Evolutionary conservation across 2,329 filamentous ascomycete species (phyloP).

Genomic region (Stagonosporopsis vannaccii): DNA sequence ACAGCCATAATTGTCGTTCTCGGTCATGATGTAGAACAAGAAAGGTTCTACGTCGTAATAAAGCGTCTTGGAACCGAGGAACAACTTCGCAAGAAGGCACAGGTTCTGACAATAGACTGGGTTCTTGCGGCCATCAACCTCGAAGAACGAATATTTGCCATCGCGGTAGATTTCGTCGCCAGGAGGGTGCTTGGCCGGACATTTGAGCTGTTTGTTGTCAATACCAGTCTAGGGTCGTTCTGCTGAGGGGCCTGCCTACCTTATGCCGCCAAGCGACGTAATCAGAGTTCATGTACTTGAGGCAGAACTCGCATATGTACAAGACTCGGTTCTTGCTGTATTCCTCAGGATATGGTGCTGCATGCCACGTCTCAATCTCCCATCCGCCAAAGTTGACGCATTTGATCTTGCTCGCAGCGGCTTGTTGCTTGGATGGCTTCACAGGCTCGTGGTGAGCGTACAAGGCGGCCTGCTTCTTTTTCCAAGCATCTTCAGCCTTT

Average conservation of each 20-base stretch:
- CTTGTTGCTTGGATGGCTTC: slow-evolving; percentile 68
- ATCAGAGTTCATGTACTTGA: slow-evolving; percentile 99
- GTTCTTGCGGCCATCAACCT: slow-evolving; percentile 96
- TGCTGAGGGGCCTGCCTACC: slow-evolving; percentile 39
- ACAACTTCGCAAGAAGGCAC: slow-evolving; percentile 93
- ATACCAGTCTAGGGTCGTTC: not conserved
- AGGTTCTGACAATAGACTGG: slow-evolving; percentile 99
- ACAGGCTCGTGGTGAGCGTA: slow-evolving; percentile 69
- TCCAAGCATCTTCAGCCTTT: slow-evolving; percentile 92
- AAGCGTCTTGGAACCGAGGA: slow-evolving; percentile 96
- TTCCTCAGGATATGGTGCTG: slow-evolving; percentile 96
- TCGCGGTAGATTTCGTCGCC: slow-evolving; percentile 98
- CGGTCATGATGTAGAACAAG: slow-evolving; percentile 95
- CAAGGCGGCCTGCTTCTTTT: slow-evolving; percentile 70
- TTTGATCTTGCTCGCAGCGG: slow-evolving; percentile 94
- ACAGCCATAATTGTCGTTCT: slow-evolving; percentile 88
- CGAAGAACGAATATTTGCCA: slow-evolving; percentile 90
- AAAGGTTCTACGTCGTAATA: slow-evolving; percentile 99
- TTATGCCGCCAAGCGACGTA: slow-evolving; percentile 99
- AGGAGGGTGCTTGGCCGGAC: slow-evolving; percentile 92
- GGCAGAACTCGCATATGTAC: slow-evolving; percentile 99
- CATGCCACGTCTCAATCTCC: slow-evolving; percentile 99
- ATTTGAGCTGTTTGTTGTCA: slow-evolving; percentile 67
- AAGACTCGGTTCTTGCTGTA: slow-evolving; percentile 95
- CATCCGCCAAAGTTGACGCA: slow-evolving; percentile 97